Base-by-base conservation (phyloP, 1,284 basidiomycete species). In the Cutaneotrichosporon sp. region DNA sequence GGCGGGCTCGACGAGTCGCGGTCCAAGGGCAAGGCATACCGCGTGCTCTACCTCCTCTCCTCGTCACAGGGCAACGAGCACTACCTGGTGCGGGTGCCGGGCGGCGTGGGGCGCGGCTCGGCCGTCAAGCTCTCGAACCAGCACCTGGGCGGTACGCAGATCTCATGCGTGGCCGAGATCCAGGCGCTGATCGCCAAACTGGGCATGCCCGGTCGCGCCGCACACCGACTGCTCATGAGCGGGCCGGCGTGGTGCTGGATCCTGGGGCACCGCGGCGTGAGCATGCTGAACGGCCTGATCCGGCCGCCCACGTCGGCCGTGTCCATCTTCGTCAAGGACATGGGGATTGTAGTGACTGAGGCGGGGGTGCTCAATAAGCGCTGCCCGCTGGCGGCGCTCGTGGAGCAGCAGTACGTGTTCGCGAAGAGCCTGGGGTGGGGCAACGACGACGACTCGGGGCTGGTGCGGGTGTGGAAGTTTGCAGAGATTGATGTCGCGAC, bases 151-250 rank as follows among this genome's bases (percentile, higher is more conserved):
- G 65, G 63, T 33, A 34, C 34, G 6, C 49, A 71, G 51, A 68
- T 74, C 53, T 65, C 68, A 5, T 62, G 58, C 3, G 60, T 63
- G 11, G 67, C 69, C 24, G 74, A 76, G 60, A 63, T 64, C 0
- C 60, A 72, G 18, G 69, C 71, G 1, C 63, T 75, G 16, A 65
- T 69, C 1, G 60, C 58, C 16, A 62, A 60, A 24, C 61, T 71
- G 29, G 69, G 65, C 7, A 64, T 76, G 13, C 67, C 69, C 5
- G 57, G 56, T 6, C 60, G 50, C 24, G 25, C 7, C 3, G 57
- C 61, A 2, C 63, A 52, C 22, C 58, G 56, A 16, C 43, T 69
- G 2, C 57, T 69, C 18, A 24, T 63, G 18, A 51, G 25, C 4
- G 63, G 65, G 14, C 61, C 65, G 10, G 67, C 46, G 13, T 51